phyloP scores from a whole-genome alignment of 2,329 filamentous ascomycete species.

The Sporothrix pseudoabietina region DNA sequence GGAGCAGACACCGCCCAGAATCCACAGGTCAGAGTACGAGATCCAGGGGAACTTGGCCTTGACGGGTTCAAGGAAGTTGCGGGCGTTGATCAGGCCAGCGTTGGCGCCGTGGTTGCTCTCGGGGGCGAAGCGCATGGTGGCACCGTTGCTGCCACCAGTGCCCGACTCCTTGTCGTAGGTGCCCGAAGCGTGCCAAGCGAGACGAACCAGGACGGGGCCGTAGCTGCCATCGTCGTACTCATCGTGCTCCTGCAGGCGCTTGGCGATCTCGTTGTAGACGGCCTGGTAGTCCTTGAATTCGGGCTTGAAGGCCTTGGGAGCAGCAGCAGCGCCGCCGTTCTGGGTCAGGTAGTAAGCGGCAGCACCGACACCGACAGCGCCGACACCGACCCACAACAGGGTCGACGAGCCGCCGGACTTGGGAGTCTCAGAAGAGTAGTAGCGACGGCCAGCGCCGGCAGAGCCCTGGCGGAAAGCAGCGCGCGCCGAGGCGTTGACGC shows the following conservation, averaged over 20 bases:
- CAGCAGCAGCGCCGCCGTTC: conserved; percentile 51
- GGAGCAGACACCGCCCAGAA: conserved; percentile 78
- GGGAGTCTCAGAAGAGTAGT: conserved; percentile 72
- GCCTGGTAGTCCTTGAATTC: conserved; percentile 89
- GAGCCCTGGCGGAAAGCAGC: conserved; percentile 69
- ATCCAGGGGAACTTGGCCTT: conserved; percentile 95
- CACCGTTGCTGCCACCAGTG: conserved; percentile 93
- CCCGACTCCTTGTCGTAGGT: conserved; percentile 87
- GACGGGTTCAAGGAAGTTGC: conserved; percentile 90
- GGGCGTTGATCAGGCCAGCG: conserved; percentile 80
- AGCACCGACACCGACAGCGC: conserved; percentile 62
- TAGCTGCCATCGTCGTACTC: conserved; percentile 97
- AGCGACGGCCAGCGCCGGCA: conserved; percentile 61
- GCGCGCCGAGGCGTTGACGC: conserved; percentile 62
- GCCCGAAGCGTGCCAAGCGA: conserved; percentile 92
- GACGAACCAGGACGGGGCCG: conserved; percentile 83
- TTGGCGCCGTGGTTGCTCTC: conserved; percentile 92
- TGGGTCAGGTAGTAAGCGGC: conserved; percentile 67
- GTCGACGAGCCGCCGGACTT: conserved; percentile 48
- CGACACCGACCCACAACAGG: conserved; percentile 62
- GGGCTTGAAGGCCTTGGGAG: conserved; percentile 66
- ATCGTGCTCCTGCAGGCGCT: conserved; percentile 79
- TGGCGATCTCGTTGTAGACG: conserved; percentile 86
- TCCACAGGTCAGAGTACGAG: conserved; percentile 95
- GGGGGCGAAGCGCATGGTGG: conserved; percentile 92